Conservation (phyloP, 2,329 filamentous ascomycete genomes). For the Emergomyces pasteurianus region DNA sequence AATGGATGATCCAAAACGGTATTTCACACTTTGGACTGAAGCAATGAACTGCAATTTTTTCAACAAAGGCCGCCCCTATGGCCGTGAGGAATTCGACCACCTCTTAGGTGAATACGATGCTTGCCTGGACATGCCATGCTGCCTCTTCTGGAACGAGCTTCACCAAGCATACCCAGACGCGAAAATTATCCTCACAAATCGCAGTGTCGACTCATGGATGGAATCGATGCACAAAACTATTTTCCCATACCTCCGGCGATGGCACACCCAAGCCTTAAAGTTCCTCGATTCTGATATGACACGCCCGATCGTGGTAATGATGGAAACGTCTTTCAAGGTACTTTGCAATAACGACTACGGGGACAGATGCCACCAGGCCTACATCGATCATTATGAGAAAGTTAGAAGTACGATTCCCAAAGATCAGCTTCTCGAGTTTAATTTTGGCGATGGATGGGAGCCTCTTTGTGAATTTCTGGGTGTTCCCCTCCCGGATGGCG, state of each 20-base stretch:
- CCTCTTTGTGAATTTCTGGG: constrained; percentile 46
- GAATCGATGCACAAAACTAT: constrained; percentile 22
- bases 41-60: constrained; percentile 19
- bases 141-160: constrained; percentile 51
- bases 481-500: constrained; percentile 38
- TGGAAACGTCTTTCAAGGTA: constrained; percentile 36
- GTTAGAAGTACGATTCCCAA: constrained; percentile 37
- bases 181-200: constrained; percentile 56
- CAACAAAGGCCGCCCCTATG: constrained; percentile 18
- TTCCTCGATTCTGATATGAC: constrained; percentile 39
- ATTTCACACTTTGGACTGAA: constrained; percentile 4
- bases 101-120: constrained; percentile 4
- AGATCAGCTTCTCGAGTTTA: constrained; percentile 43
- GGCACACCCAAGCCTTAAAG: background rate
- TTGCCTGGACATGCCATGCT: constrained; percentile 3
- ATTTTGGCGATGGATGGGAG: constrained; percentile 38
- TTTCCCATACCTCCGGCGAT: background rate
- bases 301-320: constrained; percentile 18
- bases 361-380: constrained; percentile 46
- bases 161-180: constrained; percentile 63
- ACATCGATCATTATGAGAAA: constrained; percentile 44
- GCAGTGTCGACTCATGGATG: constrained; percentile 54
- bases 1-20: constrained; percentile 1
- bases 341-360: constrained; percentile 5
- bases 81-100: constrained; percentile 15